Evolutionary conservation across 2,329 filamentous ascomycete species (phyloP), one percentile per base, ranked within the genome.

Genomic region (Esteya vermicola): DNA sequence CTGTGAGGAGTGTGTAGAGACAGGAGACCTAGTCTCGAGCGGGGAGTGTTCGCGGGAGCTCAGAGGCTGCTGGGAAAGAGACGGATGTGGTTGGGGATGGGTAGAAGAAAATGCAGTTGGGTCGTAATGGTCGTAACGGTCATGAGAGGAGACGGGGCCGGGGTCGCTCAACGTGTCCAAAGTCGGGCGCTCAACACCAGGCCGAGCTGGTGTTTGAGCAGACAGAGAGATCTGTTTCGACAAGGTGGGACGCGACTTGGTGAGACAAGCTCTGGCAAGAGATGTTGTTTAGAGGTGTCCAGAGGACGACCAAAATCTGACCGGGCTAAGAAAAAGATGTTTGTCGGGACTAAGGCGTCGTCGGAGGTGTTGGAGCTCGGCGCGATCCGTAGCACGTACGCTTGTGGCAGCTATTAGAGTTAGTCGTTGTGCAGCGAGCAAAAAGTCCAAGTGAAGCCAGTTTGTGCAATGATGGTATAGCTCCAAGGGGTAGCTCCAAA

Each of bases 71-170:
- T 42, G 60, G 47, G 43, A 52, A 48, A 53, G 51, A 49, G 48
- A 47, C 41, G 54, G 62, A 60, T n/a, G 34, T 38, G 60, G 56
- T 57, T 61, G 60, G 55, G 53, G 58, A 52, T 54, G 54, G 43
- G 55, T 52, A 50, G 52, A 47, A 45, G 58, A 47, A 42, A n/a
- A n/a, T n/a, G 54, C 54, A 53, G 60, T 59, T 51, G 59, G 57
- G 53, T 66, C 66, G 66, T 71, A 55, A 58, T 51, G 59, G 54
- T 71, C 67, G 70, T 71, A 59, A 66, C 62, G 62, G 67, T 72
- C 68, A 63, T 70, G 54, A 68, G 45, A 48, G 32, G 45, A 25
- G 34, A 28, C 23, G 21, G 43, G 43, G 33, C 25, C 28, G 36
- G 38, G 33, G 27, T 37, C 34, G 26, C 31, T 45, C 47, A 48